Conservation (phyloP, 768 basidiomycete species). For the Naganishia vishniacii region DNA sequence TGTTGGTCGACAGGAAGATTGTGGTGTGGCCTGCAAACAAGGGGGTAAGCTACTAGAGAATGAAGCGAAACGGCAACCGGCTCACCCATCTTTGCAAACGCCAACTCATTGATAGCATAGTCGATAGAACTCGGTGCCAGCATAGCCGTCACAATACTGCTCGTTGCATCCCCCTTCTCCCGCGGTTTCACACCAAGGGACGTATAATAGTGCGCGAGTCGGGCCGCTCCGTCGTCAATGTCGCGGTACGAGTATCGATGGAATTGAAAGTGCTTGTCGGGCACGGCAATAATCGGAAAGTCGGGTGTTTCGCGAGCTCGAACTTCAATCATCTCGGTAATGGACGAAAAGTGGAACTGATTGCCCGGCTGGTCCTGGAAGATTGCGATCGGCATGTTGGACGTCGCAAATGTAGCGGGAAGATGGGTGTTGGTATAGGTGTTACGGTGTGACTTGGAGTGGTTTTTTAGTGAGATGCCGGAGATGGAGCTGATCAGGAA, state of each 20-base stretch:
- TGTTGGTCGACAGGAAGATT: slow-evolving; percentile 17
- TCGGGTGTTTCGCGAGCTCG: slow-evolving; percentile 12
- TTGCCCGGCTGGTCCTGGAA: slow-evolving; percentile 4
- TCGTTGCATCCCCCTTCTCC: slow-evolving; percentile 6
- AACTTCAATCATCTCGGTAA: slow-evolving; percentile 18
- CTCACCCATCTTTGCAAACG: slow-evolving; percentile 23
- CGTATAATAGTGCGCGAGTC: slow-evolving; percentile 23
- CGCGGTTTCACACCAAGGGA: slow-evolving; percentile 7
- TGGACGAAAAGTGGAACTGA: slow-evolving; percentile 17
- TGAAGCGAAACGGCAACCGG: no score
- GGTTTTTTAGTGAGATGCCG: no score
- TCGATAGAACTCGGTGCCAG: slow-evolving; percentile 19
- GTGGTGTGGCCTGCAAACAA: slow-evolving; percentile 13
- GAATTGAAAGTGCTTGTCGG: slow-evolving; percentile 19
- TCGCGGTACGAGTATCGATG: slow-evolving; percentile 10
- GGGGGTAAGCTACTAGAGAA: neutral
- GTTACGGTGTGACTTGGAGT: no score
- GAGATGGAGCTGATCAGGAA: no score
- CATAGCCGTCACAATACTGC: slow-evolving; percentile 14
- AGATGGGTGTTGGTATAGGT: neutral
- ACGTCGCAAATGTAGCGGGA: neutral
- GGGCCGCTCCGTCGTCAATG: slow-evolving; percentile 9
- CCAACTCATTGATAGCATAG: slow-evolving; percentile 22
- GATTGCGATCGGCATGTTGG: slow-evolving; percentile 18
- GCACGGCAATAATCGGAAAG: slow-evolving; percentile 16